Conservation (phyloP, 73 alveolate genomes). For the Paramecium octaurelia region DNA sequence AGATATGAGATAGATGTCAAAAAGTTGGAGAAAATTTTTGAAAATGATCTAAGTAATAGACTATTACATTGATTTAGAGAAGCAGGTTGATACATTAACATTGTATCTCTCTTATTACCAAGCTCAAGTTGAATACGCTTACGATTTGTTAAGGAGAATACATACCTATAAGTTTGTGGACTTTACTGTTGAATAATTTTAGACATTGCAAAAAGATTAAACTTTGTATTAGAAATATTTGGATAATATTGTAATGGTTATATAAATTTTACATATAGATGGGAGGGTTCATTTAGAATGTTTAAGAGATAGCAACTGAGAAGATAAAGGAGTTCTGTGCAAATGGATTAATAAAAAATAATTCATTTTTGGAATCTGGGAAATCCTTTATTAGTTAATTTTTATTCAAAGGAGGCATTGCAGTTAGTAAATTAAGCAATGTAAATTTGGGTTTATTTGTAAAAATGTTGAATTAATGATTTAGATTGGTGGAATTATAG, state of each 20-base stretch:
- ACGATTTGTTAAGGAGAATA: slow-evolving; percentile 32
- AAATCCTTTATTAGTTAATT: background rate
- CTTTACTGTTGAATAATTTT: background rate
- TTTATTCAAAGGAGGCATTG: background rate
- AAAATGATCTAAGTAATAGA: background rate
- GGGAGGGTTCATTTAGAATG: background rate
- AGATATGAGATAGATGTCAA: background rate
- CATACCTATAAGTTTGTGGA: background rate
- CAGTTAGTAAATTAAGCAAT: background rate
- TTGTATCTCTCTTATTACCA: background rate
- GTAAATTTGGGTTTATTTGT: background rate
- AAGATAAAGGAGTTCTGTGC: slow-evolving; percentile 30
- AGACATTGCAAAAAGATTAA: background rate
- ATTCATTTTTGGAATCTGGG: background rate
- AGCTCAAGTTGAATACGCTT: slow-evolving; percentile 23
- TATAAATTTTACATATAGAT: background rate
- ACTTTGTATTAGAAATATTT: background rate
- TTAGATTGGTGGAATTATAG: slow-evolving; percentile 37
- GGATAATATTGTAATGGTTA: background rate
- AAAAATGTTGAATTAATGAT: background rate
- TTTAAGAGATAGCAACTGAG: background rate
- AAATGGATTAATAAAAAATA: background rate
- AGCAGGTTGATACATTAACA: background rate
- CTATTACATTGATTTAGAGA: background rate
- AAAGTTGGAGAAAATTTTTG: background rate